Conservation (phyloP, 208 protist species). For the Giardia muris region DNA sequence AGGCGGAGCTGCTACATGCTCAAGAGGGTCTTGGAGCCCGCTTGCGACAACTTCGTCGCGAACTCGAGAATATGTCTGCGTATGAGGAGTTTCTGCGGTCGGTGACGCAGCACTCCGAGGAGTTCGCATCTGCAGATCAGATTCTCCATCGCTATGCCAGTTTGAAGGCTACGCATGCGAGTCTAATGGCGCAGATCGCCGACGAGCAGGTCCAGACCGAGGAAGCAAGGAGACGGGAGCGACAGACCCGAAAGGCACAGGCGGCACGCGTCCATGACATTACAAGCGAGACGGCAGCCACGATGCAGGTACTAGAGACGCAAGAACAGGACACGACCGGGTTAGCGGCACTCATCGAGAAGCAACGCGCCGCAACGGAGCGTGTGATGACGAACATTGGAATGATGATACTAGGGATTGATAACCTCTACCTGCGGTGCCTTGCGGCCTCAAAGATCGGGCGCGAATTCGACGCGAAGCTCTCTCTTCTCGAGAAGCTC, state of each 20-base stretch:
- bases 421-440: not conserved
- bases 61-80: not conserved
- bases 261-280: not conserved
- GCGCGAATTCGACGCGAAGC: not conserved
- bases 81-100: not conserved
- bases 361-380: not conserved
- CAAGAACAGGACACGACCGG: not conserved
- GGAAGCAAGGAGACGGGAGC: not conserved
- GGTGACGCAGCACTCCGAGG: not conserved
- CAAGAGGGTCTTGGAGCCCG: not conserved
- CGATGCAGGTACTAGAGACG: not conserved
- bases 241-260: not conserved
- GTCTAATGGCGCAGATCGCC: not conserved
- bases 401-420: not conserved
- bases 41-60: not conserved
- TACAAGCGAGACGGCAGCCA: not conserved
- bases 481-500: not conserved
- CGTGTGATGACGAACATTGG: not conserved
- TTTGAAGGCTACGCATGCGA: not conserved
- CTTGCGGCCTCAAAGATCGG: not conserved
- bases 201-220: not conserved
- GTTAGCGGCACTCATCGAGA: not conserved
- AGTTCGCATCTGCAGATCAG: not conserved
- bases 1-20: not conserved
- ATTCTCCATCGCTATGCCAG: not conserved